These are phyloP conservation scores for Fusarium udum DNA, from an alignment of 2,329 filamentous ascomycete species.

Conservation along the genomic window DNA sequence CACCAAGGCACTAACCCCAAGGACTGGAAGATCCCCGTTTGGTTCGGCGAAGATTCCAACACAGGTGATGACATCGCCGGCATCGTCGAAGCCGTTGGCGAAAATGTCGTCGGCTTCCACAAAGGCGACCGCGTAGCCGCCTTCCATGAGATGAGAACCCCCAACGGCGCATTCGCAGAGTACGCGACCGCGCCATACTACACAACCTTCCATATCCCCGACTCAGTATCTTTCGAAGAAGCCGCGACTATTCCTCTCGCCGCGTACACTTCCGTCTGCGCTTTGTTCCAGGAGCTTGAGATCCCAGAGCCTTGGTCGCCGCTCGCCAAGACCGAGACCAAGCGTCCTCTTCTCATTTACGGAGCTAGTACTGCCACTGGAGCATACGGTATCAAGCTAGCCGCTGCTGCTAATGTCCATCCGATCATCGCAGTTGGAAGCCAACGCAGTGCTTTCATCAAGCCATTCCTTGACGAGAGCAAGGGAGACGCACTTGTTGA, in stretches of 20 bases:
- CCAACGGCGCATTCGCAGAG: slow-evolving; percentile 67
- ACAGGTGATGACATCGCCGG: slow-evolving; percentile 43
- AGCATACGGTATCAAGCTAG: slow-evolving; percentile 66
- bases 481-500: slow-evolving; percentile 27
- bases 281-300: slow-evolving; percentile 8
- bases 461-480: neutral
- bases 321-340: slow-evolving; percentile 24
- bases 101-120: slow-evolving; percentile 30
- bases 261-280: slow-evolving; percentile 4
- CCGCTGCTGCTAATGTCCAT: slow-evolving; percentile 60
- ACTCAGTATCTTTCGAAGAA: neutral
- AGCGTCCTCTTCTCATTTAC: slow-evolving; percentile 59
- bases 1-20: slow-evolving; percentile 39
- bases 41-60: neutral
- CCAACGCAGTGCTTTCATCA: slow-evolving; percentile 6
- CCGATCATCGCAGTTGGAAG: slow-evolving; percentile 68
- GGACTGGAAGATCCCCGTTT: slow-evolving; percentile 40
- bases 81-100: slow-evolving; percentile 28
- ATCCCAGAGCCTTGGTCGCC: slow-evolving; percentile 16
- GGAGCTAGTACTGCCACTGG: slow-evolving; percentile 64
- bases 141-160: slow-evolving; percentile 61
- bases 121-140: slow-evolving; percentile 58
- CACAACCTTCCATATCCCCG: slow-evolving; percentile 65
- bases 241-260: slow-evolving; percentile 19
- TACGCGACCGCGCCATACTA: slow-evolving; percentile 66